Evolutionary conservation across 23 red algal genomes (phyloP).

Genomic region (Gracilaria caudata): DNA sequence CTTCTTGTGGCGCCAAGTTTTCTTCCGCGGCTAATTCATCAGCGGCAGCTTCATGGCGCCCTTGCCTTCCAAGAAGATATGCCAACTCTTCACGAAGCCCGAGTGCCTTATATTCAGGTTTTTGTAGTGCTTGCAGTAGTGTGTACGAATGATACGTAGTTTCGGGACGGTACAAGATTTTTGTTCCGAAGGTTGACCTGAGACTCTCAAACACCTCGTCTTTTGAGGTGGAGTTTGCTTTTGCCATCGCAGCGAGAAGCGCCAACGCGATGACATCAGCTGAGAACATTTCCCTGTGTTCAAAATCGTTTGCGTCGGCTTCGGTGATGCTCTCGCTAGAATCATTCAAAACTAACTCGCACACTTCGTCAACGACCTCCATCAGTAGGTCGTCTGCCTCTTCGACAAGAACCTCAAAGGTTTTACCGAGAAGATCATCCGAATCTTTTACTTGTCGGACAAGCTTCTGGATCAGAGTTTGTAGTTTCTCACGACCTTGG

Average conservation of each 20-base stretch:
- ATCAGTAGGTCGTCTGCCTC: constrained; percentile 40
- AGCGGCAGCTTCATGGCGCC: constrained; percentile 63
- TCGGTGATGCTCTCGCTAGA: constrained; percentile 11
- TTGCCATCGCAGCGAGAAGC: constrained; percentile 62
- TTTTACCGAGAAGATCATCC: constrained; percentile 30
- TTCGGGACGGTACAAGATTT: constrained; percentile 33
- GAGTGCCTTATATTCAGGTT: constrained; percentile 44
- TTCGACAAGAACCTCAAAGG: constrained; percentile 52
- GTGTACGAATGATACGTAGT: constrained; percentile 56
- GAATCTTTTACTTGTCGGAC: constrained; percentile 37
- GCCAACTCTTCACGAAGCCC: constrained; percentile 58
- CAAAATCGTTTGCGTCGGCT: constrained; percentile 39
- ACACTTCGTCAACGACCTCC: constrained; percentile 37
- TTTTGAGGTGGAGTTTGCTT: constrained; percentile 30
- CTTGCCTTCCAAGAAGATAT: constrained; percentile 57
- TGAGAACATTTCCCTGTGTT: constrained; percentile 30
- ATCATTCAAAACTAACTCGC: constrained; percentile 1
- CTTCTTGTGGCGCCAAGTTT: constrained; percentile 53
- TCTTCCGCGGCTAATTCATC: constrained; percentile 65
- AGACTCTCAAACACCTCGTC: constrained; percentile 24
- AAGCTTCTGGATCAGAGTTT: constrained; percentile 22
- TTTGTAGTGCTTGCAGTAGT: constrained; percentile 58
- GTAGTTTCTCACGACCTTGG: constrained; percentile 43
- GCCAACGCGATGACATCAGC: constrained; percentile 47
- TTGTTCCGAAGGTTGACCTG: constrained; percentile 36